Percentiles rank a stretch among this genome's conserved stretches.
phyloP scores from a whole-genome alignment of 2,329 filamentous ascomycete genomes.

The Trichoderma cornu-damae region DNA sequence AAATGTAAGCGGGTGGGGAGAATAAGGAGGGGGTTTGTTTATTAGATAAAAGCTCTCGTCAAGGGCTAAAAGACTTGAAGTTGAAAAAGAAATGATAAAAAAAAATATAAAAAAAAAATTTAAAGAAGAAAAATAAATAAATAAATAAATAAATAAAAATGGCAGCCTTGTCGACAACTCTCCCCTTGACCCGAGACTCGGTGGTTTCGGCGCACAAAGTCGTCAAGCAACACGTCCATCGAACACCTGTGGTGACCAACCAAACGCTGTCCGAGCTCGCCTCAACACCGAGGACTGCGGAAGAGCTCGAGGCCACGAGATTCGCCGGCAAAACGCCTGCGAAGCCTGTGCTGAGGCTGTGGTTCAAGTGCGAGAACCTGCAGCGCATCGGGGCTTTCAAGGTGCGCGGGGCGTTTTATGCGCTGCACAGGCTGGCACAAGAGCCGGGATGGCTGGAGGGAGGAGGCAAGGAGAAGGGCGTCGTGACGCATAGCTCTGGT shows the following conservation, averaged over 20 bases:
- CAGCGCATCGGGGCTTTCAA: slow-evolving; percentile 93
- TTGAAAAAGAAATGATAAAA: too few species aligned
- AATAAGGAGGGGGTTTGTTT: too few species aligned
- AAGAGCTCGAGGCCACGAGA: slow-evolving; percentile 50
- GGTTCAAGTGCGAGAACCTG: slow-evolving; percentile 95
- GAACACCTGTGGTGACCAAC: slow-evolving; percentile 78
- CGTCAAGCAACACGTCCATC: slow-evolving; percentile 72
- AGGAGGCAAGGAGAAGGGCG: slow-evolving; percentile 59
- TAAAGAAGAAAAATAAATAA: too few species aligned
- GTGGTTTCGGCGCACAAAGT: slow-evolving; percentile 66
- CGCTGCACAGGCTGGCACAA: slow-evolving; percentile 62
- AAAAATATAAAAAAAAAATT: too few species aligned
- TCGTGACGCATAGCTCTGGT: slow-evolving; percentile 89
- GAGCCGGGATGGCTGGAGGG: slow-evolving; percentile 57
- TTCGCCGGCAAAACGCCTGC: slow-evolving; percentile 55
- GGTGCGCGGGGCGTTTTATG: slow-evolving; percentile 83
- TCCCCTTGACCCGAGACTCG: slow-evolving; percentile 66
- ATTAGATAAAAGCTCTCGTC: not conserved
- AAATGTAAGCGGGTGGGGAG: not conserved
- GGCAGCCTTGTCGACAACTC: slow-evolving; percentile 50
- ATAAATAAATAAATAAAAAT: slow-evolving; percentile 31
- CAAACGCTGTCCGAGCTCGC: slow-evolving; percentile 68
- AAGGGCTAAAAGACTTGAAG: too few species aligned
- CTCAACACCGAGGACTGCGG: slow-evolving; percentile 58
- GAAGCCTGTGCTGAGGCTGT: slow-evolving; percentile 63